These are phyloP conservation scores for Geotrichum macrosporum DNA, from an alignment of 1,139 yeast species.

Conservation along the genomic window DNA sequence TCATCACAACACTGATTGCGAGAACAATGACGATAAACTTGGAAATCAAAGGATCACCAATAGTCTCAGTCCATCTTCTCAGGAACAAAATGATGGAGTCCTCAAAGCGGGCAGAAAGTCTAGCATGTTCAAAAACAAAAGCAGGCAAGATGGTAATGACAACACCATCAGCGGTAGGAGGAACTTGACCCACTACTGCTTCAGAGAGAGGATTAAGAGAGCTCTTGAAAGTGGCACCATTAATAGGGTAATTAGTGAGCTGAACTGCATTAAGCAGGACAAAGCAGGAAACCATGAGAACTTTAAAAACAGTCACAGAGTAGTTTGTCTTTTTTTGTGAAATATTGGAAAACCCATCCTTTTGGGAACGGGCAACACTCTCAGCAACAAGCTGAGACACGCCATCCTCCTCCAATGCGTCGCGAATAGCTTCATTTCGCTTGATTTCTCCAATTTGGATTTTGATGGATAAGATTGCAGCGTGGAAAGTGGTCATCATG, in stretches of 20 bases:
- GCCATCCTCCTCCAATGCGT: conserved; percentile 92
- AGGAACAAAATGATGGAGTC: conserved; percentile 54
- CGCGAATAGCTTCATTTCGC: conserved; percentile 73
- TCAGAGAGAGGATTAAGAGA: conserved; percentile 19
- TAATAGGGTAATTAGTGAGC: conserved; percentile 47
- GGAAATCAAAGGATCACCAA: conserved; percentile 76
- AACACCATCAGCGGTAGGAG: conserved; percentile 41
- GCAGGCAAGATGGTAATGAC: conserved; percentile 66
- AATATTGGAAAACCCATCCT: conserved; percentile 21
- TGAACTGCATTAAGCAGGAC: conserved; percentile 58
- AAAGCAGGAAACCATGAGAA: conserved; percentile 63
- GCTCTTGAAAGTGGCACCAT: conserved; percentile 29
- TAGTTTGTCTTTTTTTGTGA: conserved; percentile 23
- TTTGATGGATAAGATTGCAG: conserved; percentile 82
- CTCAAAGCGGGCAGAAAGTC: conserved; percentile 60
- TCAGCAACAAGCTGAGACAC: conserved; percentile 68
- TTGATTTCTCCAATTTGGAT: conserved; percentile 87
- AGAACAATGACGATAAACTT: conserved; percentile 72
- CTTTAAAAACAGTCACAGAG: conserved; percentile 56
- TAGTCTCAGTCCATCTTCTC: conserved; percentile 61
- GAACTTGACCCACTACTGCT: conserved; percentile 22
- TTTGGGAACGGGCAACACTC: conserved; percentile 49
- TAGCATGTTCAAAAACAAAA: conserved; percentile 64
- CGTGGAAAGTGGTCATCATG: conserved; percentile 74
- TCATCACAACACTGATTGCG: conserved; percentile 70